Percentiles rank a stretch among this genome's conserved stretches.
Conservation (phyloP, 2,329 filamentous ascomycete species). For the Polytolypa hystricis region DNA sequence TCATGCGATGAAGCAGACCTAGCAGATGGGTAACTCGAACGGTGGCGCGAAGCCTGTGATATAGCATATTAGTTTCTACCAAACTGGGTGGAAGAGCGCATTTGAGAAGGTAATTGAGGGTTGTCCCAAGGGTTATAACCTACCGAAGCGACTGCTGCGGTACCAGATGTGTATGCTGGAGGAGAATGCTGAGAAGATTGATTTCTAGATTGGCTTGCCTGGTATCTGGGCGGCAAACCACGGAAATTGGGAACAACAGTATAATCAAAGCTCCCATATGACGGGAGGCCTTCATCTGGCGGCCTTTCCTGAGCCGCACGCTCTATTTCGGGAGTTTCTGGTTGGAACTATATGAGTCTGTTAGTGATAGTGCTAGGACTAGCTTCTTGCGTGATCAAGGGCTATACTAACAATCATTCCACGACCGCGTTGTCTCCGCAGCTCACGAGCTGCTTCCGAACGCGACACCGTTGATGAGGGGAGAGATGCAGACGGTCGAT, state of each 20-base stretch:
- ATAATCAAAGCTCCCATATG: conserved; percentile 12
- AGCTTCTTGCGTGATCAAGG: not conserved
- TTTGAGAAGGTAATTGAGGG: not conserved
- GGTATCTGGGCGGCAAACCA: conserved; percentile 9
- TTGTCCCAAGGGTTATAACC: not conserved
- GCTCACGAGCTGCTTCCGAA: conserved; percentile 9
- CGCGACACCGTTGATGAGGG: conserved; percentile 4
- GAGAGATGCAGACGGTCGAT: conserved; percentile 13
- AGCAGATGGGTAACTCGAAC: not conserved
- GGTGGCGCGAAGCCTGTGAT: conserved; percentile 4
- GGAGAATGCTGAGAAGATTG: conserved; percentile 8
- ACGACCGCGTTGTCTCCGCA: conserved; percentile 11
- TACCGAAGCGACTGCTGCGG: conserved; percentile 5
- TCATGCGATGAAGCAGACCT: conserved; percentile 3
- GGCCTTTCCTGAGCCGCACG: conserved; percentile 2
- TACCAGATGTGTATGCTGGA: conserved; percentile 12
- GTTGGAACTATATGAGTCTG: conserved; percentile 8
- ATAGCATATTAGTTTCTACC: not conserved
- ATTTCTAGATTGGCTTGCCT: conserved; percentile 6
- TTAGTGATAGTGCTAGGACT: not conserved
- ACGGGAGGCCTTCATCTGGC: conserved; percentile 7
- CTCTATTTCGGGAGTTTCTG: conserved; percentile 6
- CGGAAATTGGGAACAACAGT: conserved; percentile 6
- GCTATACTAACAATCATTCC: conserved; percentile 12
- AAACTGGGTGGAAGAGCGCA: not conserved